Percentiles rank a stretch among this genome's conserved stretches.
Conservation (phyloP, 306 rosid genomes). For the Dicorynia guianensis region DNA sequence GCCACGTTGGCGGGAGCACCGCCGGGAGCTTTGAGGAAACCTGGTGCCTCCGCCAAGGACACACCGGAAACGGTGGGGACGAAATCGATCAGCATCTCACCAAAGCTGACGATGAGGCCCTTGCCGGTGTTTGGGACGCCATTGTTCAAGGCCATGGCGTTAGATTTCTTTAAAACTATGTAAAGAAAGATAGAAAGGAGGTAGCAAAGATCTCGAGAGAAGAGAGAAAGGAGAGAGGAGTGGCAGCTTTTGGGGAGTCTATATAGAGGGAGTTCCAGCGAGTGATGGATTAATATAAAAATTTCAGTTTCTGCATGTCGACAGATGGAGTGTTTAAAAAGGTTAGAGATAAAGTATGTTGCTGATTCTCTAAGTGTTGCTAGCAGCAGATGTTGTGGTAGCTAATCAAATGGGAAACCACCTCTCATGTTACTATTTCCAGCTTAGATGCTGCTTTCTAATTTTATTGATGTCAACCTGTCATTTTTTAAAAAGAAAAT, state of each 20-base stretch:
- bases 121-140: conserved; percentile 57
- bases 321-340: too few species aligned
- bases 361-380: too few species aligned
- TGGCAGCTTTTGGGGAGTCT: conserved; percentile 19
- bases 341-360: too few species aligned
- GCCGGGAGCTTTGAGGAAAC: conserved; percentile 94
- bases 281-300: too few species aligned
- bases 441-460: too few species aligned
- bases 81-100: conserved; percentile 92
- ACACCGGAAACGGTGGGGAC: conserved; percentile 85
- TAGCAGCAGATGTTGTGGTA: too few species aligned
- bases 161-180: neutral
- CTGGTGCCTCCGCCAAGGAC: conserved; percentile 89
- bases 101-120: conserved; percentile 83
- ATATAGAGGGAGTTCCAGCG: neutral
- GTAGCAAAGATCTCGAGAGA: too few species aligned
- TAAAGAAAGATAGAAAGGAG: neutral
- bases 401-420: too few species aligned
- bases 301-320: too few species aligned
- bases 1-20: conserved; percentile 97
- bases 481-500: too few species aligned
- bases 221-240: neutral
- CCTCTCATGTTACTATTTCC: too few species aligned
- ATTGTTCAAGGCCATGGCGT: conserved; percentile 43
- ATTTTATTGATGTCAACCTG: too few species aligned